Conservation (phyloP, 108 stramenopile genomes). For the Thalassiosira profunda region DNA sequence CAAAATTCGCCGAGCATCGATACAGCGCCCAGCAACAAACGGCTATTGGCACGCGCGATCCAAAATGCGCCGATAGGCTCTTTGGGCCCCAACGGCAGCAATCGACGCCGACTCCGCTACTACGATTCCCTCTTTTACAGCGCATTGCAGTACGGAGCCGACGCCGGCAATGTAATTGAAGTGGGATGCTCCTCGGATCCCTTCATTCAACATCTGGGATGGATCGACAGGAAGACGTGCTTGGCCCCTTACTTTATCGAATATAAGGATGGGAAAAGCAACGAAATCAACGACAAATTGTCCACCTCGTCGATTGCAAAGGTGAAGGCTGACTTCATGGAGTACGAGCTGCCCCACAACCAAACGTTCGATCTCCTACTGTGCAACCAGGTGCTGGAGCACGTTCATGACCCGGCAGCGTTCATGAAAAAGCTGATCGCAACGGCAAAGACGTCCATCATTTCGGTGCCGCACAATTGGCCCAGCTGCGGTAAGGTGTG, state of each 20-base stretch:
- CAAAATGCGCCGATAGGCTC: conserved; percentile 13
- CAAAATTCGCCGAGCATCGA: too few species aligned
- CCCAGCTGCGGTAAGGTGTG: conserved; percentile 18
- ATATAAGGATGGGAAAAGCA: conserved; percentile 22
- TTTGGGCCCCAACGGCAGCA: conserved; percentile 13
- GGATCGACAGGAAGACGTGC: conserved; percentile 31
- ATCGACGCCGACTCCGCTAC: conserved; percentile 6
- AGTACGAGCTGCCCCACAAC: conserved; percentile 28
- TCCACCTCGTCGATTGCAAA: conserved; percentile 6
- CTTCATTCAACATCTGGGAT: conserved; percentile 21
- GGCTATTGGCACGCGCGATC: conserved; percentile 14
- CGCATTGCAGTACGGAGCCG: conserved; percentile 21
- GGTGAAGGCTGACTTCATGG: conserved; percentile 36
- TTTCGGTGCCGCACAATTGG: conserved; percentile 35
- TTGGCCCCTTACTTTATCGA: conserved; percentile 36
- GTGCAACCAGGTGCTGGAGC: conserved; percentile 33
- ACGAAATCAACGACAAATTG: not conserved
- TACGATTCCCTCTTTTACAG: conserved; percentile 32
- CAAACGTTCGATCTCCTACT: conserved; percentile 27
- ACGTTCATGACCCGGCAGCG: conserved; percentile 28
- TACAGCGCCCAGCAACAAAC: too few species aligned
- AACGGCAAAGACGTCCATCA: conserved; percentile 29
- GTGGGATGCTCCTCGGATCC: conserved; percentile 38
- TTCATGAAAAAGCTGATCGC: conserved; percentile 33
- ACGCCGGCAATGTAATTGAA: conserved; percentile 24